These are phyloP conservation scores for Hemileia vastatrix DNA, from an alignment of 1,284 basidiomycete genomes.

Conservation along the genomic window DNA sequence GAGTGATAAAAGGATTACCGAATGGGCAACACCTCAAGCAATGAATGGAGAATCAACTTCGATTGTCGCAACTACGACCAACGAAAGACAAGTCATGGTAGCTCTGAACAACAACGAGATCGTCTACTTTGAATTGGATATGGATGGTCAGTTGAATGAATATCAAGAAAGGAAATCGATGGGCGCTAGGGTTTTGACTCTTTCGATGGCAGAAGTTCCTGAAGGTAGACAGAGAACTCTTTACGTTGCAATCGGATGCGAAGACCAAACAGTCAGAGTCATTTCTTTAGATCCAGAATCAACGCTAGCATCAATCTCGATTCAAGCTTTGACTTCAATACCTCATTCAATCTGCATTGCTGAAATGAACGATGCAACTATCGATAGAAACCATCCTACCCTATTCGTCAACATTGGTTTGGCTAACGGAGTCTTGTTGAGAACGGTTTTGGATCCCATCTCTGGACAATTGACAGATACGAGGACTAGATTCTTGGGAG, in stretches of 20 bases:
- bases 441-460: constrained; percentile 1
- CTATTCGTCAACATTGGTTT: constrained; percentile 3
- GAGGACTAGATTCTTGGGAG: neutral
- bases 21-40: constrained; percentile 37
- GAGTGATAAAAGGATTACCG: constrained; percentile 34
- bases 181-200: constrained; percentile 35
- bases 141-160: constrained; percentile 44
- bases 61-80: constrained; percentile 41
- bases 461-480: neutral
- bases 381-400: constrained; percentile 3
- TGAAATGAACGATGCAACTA: neutral
- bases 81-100: constrained; percentile 40
- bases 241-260: constrained; percentile 43
- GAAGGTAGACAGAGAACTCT: constrained; percentile 41
- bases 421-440: neutral
- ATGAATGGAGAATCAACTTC: constrained; percentile 33
- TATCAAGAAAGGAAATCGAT: constrained; percentile 41
- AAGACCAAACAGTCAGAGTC: constrained; percentile 4
- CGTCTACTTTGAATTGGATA: constrained; percentile 44
- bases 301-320: neutral
- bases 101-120: constrained; percentile 41
- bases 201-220: constrained; percentile 37
- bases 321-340: constrained; percentile 1
- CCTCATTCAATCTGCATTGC: neutral
- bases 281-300: constrained; percentile 3